Evolutionary conservation across 805 yeast genomes (phyloP).

Genomic region (Candida takata): DNA sequence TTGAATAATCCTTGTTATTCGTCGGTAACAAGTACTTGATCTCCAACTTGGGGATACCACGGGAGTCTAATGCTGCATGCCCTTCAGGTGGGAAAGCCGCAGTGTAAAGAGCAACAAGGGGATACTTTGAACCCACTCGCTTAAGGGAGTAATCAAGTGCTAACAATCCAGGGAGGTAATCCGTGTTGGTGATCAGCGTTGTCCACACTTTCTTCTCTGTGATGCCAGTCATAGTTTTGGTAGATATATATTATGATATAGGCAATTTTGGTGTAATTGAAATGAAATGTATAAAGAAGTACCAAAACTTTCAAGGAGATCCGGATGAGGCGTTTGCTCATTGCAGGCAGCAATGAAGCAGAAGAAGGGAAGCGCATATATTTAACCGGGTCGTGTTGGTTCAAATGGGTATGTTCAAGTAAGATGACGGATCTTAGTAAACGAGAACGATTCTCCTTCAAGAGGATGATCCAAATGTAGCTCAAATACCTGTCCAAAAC

Average conservation of each 20-base stretch:
- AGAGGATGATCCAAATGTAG: too few species aligned
- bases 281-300: too few species aligned
- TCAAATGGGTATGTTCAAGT: too few species aligned
- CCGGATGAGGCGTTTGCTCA: too few species aligned
- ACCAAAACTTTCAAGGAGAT: too few species aligned
- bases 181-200: slow-evolving; percentile 45
- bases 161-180: slow-evolving; percentile 44
- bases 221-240: slow-evolving; percentile 1
- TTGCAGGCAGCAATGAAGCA: too few species aligned
- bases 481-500: too few species aligned
- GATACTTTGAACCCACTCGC: slow-evolving; percentile 37
- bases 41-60: slow-evolving; percentile 35
- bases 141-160: slow-evolving; percentile 43
- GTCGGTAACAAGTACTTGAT: slow-evolving; percentile 39
- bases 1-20: slow-evolving; percentile 35
- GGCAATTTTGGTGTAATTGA: too few species aligned
- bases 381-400: too few species aligned
- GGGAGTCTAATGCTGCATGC: slow-evolving; percentile 30
- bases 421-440: too few species aligned
- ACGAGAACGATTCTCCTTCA: too few species aligned
- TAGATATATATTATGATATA: neutral
- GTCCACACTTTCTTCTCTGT: slow-evolving; percentile 38
- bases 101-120: slow-evolving; percentile 48
- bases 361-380: too few species aligned
- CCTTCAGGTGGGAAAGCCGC: slow-evolving; percentile 37